phyloP scores from a whole-genome alignment of 2,329 filamentous ascomycete species.

The Fusarium acutatum region DNA sequence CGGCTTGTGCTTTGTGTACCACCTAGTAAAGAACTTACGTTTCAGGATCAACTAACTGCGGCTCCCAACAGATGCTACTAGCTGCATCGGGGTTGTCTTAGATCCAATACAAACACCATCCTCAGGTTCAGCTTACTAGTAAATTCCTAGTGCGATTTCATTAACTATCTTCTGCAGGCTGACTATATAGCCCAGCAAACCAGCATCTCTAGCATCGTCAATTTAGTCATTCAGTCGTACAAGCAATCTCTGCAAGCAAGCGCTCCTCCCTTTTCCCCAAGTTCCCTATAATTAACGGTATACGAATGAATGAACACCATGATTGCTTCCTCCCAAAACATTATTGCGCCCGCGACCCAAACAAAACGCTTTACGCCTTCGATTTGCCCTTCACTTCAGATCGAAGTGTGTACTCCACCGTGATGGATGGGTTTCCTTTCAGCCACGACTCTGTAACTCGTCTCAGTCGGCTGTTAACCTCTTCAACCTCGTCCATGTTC shows the following conservation, averaged over 20 bases:
- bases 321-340: conserved; percentile 1
- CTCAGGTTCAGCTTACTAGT: conserved; percentile 7
- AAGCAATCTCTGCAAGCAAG: conserved; percentile 18
- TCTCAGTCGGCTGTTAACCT: conserved; percentile 34
- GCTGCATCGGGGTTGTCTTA: conserved; percentile 22
- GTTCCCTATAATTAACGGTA: background rate
- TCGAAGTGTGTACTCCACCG: conserved; percentile 40
- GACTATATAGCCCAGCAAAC: conserved; percentile 2
- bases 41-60: conserved; percentile 10
- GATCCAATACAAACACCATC: conserved; percentile 20
- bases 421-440: background rate
- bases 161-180: background rate
- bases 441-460: conserved; percentile 36
- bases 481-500: conserved; percentile 37
- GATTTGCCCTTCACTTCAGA: conserved; percentile 42
- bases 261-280: background rate
- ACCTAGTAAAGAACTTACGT: conserved; percentile 2
- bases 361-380: conserved; percentile 13
- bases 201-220: conserved; percentile 3
- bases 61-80: conserved; percentile 25
- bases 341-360: conserved; percentile 5
- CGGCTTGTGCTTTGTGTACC: background rate
- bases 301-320: background rate
- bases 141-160: background rate
- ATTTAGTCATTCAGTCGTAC: conserved; percentile 14